Percentiles rank a stretch among this genome's conserved stretches.
Conservation (phyloP, 106 monocot genomes). For the Phalaenopsis aphrodite region DNA sequence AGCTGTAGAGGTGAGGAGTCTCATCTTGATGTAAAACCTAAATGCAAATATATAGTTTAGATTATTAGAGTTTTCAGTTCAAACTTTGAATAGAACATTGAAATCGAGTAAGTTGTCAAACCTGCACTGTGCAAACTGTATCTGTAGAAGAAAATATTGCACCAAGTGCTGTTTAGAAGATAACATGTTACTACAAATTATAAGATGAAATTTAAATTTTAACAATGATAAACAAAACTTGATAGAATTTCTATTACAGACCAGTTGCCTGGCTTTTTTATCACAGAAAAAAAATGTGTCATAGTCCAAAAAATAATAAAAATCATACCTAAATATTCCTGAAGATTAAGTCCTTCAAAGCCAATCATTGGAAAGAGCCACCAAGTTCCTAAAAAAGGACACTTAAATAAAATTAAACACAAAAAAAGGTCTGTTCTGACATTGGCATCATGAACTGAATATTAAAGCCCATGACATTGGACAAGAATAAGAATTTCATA, state of each 20-base stretch:
- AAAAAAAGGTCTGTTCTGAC: neutral
- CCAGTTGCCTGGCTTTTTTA: too few relatives aligned
- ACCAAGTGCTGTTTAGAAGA: constrained; percentile 46
- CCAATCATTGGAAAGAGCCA: constrained; percentile 81
- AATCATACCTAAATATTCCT: constrained; percentile 60
- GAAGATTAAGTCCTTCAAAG: constrained; percentile 38
- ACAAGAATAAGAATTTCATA: too few relatives aligned
- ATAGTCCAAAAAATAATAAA: neutral
- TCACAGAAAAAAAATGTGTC: too few relatives aligned
- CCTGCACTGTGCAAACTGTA: constrained; percentile 82
- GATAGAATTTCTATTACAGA: too few relatives aligned
- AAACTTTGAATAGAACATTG: neutral
- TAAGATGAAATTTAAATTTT: too few relatives aligned
- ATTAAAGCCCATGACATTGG: too few relatives aligned
- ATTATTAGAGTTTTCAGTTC: neutral
- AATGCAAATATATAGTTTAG: neutral
- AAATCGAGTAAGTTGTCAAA: constrained; percentile 8
- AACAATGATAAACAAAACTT: too few relatives aligned
- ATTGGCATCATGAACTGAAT: too few relatives aligned
- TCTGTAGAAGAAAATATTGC: constrained; percentile 85
- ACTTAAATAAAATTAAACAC: neutral
- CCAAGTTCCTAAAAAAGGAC: constrained; percentile 38
- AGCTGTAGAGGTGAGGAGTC: constrained; percentile 68
- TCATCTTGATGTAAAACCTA: constrained; percentile 76
- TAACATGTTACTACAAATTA: too few relatives aligned